Evolutionary conservation across 2,329 filamentous ascomycete species (phyloP).

Genomic region (Tympanopsis confertula): DNA sequence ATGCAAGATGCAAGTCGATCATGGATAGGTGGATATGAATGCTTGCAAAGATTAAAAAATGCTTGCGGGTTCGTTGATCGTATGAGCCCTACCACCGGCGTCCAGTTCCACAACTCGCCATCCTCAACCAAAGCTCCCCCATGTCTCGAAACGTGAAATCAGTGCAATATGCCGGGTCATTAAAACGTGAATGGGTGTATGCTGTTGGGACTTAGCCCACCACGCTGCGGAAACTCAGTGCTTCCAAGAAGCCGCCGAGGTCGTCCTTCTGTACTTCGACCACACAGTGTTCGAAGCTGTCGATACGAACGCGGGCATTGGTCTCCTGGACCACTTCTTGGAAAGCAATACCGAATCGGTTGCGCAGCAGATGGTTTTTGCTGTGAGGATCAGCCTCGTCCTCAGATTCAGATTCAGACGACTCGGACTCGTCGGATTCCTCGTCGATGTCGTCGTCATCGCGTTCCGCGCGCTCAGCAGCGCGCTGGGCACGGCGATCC

Average conservation of each 20-base stretch:
- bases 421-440: constrained; percentile 15
- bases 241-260: constrained; percentile 51
- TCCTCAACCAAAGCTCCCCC: too few species aligned
- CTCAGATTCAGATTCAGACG: not conserved
- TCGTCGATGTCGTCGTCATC: constrained; percentile 40
- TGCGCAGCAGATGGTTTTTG: constrained; percentile 13
- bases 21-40: too few species aligned
- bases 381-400: not conserved
- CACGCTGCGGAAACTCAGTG: constrained; percentile 35
- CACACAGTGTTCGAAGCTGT: constrained; percentile 59
- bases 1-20: too few species aligned
- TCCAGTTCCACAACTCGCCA: too few species aligned
- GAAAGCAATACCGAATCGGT: constrained; percentile 57
- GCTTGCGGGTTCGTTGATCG: too few species aligned
- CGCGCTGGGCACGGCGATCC: constrained; percentile 46
- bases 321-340: constrained; percentile 59
- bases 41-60: too few species aligned
- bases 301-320: constrained; percentile 50
- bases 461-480: constrained; percentile 30
- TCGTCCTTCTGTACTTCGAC: constrained; percentile 61
- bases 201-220: not conserved
- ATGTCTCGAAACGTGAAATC: too few species aligned
- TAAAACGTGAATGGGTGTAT: too few species aligned
- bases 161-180: too few species aligned
- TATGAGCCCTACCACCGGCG: too few species aligned